Evolutionary conservation across 176 grass and related monocot species (phyloP).

Genomic region (Chloris gayana): DNA sequence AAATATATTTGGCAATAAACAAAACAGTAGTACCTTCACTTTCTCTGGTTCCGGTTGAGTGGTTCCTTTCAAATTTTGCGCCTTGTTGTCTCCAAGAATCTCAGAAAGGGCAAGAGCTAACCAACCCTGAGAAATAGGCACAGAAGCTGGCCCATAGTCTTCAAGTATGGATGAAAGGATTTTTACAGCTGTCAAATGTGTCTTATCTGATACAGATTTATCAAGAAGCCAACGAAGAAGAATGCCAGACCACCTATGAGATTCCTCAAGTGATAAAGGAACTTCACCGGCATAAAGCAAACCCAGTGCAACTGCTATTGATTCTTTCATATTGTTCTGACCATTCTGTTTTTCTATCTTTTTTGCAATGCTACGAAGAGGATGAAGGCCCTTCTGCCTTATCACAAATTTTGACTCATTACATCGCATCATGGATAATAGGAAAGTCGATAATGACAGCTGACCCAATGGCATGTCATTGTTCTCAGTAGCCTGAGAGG

Average conservation of each 20-base stretch:
- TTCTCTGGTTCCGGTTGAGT: conserved; percentile 64
- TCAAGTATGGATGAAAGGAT: conserved; percentile 90
- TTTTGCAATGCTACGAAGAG: conserved; percentile 82
- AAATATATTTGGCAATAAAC: conserved; percentile 34
- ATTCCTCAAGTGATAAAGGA: conserved; percentile 88
- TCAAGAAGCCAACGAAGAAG: conserved; percentile 89
- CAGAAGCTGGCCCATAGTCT: conserved; percentile 72
- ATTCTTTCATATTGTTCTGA: conserved; percentile 72
- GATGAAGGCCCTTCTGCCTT: conserved; percentile 83
- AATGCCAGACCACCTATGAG: conserved; percentile 91
- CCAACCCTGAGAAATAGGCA: conserved; percentile 99
- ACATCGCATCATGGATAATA: conserved; percentile 76
- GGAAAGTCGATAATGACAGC: conserved; percentile 83
- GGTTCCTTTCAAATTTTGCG: conserved; percentile 58
- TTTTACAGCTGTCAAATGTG: conserved; percentile 64
- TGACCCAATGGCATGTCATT: conserved; percentile 78
- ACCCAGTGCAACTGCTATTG: conserved; percentile 67
- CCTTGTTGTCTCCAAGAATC: conserved; percentile 70
- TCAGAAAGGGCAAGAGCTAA: conserved; percentile 78
- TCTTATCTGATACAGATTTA: conserved; percentile 73
- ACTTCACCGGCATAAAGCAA: conserved; percentile 77
- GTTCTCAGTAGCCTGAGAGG: conserved; percentile 78
- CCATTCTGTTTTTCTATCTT: conserved; percentile 70
- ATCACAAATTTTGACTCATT: conserved; percentile 79
- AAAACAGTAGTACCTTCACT: conserved; percentile 63